Conservation (phyloP, 345 rosid genomes). For the Streptanthus diversifolius region DNA sequence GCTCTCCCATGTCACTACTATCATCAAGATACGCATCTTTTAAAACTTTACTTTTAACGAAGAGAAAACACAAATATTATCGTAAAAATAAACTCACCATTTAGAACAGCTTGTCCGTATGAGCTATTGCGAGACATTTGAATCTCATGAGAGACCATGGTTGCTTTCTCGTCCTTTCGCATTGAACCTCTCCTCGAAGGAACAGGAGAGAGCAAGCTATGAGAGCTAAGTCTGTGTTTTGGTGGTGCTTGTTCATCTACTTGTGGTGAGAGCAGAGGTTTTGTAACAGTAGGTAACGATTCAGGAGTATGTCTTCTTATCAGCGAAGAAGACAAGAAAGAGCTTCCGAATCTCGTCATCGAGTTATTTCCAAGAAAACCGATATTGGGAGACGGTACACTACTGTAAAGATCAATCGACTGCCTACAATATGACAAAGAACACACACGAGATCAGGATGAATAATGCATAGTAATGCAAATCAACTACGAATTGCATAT, state of each 20-base stretch:
- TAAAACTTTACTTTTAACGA: neutral
- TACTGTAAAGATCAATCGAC: constrained; percentile 85
- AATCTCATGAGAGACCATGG: constrained; percentile 58
- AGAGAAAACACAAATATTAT: neutral
- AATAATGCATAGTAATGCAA: neutral
- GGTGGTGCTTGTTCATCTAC: constrained; percentile 38
- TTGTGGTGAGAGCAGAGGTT: constrained; percentile 47
- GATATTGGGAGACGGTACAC: constrained; percentile 80
- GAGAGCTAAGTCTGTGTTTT: constrained; percentile 51
- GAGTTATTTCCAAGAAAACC: constrained; percentile 67
- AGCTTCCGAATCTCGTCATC: constrained; percentile 60
- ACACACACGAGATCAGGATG: neutral
- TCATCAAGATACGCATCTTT: neutral
- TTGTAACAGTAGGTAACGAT: constrained; percentile 40
- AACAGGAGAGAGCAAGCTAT: constrained; percentile 45
- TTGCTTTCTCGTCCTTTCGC: constrained; percentile 36
- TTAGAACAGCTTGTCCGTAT: constrained; percentile 76
- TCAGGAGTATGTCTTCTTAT: constrained; percentile 76
- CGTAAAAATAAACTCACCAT: constrained; percentile 46
- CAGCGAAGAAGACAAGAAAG: constrained; percentile 58
- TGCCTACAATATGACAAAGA: constrained; percentile 52
- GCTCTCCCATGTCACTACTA: neutral
- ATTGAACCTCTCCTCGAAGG: constrained; percentile 37
- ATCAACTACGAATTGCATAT: neutral
- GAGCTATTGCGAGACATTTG: constrained; percentile 67